phyloP scores from a whole-genome alignment of 208 protist genomes.

The Trichomonas tenax region DNA sequence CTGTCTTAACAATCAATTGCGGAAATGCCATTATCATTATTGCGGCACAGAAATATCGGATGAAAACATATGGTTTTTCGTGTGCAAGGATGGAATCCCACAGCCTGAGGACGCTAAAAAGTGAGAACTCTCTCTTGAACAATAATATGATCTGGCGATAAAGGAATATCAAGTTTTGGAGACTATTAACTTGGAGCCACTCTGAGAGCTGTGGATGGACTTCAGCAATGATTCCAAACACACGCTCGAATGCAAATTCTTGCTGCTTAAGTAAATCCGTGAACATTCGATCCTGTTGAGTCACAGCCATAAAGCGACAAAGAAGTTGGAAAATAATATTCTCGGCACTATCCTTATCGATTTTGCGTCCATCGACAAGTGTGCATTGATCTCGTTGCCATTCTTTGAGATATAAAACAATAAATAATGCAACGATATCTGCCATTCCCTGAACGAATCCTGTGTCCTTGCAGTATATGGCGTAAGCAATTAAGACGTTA shows the following conservation, averaged over 20 bases:
- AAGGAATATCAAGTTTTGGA: neutral
- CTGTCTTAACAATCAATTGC: neutral
- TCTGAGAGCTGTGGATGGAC: neutral
- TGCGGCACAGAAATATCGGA: neutral
- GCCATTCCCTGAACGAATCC: constrained; percentile 5
- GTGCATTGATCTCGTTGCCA: neutral
- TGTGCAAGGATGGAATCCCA: neutral
- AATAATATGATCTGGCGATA: neutral
- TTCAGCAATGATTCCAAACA: neutral
- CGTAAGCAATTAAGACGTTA: neutral
- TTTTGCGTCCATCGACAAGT: neutral
- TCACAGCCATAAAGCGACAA: neutral
- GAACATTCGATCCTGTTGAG: constrained; percentile 1
- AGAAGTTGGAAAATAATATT: neutral
- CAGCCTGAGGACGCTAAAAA: neutral
- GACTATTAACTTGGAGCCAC: neutral
- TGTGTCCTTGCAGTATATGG: neutral
- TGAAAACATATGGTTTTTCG: neutral
- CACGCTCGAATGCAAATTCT: neutral
- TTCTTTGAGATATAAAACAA: neutral
- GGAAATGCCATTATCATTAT: neutral
- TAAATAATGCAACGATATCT: neutral
- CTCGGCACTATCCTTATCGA: neutral
- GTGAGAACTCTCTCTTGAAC: neutral
- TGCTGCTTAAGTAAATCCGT: neutral